Evolutionary conservation across 2,329 filamentous ascomycete species (phyloP), one percentile per base, ranked within the genome.

Genomic region (Diaporthe eres): DNA sequence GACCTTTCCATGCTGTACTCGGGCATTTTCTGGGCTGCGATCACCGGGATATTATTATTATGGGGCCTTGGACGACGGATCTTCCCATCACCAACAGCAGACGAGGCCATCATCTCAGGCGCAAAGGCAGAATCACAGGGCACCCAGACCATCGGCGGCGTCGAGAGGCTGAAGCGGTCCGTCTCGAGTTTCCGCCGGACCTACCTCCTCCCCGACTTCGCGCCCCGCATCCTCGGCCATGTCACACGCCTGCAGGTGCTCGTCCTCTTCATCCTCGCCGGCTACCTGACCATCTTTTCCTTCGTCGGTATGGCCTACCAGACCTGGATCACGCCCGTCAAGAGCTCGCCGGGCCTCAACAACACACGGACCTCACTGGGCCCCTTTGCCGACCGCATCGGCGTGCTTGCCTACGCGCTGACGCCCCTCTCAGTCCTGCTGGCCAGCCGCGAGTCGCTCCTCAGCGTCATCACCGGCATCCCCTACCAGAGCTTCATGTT

Each of bases 401-500:
- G 94, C 10, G 88, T 92, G 2, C 82, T 95, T 0, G 93, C 94
- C 1, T 95, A 94, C 79, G 94, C 93, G 0, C 87, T 95, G 13
- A 95, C 93, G 0, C 94, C 94, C 0, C 86, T 95, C 0, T 92
- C 92, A 0, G 84, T 95, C 42, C 83, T 94, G 65, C 87, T 95
- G 17, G 88, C 90, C n/a, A 92, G 87, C 75, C 88, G 94, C 55
- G 94, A 95, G 81, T 94, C 92, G 0, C 85, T 95, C 2, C 87
- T 95, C 5, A 93, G 91, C 0, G 81, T 94, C 19, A 82, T 94
- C 67, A 95, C 93, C 0, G 94, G 94, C 1, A 87, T 95, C 0
- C 93, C 94, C 0, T 94, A 95, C 80, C 93, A 95, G 79, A 91
- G 90, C 79, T 95, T 95, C 87, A 92, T 94, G 83, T 95, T 95